Evolutionary conservation across 2,329 filamentous ascomycete genomes (phyloP).

Genomic region (Botrytis porri): DNA sequence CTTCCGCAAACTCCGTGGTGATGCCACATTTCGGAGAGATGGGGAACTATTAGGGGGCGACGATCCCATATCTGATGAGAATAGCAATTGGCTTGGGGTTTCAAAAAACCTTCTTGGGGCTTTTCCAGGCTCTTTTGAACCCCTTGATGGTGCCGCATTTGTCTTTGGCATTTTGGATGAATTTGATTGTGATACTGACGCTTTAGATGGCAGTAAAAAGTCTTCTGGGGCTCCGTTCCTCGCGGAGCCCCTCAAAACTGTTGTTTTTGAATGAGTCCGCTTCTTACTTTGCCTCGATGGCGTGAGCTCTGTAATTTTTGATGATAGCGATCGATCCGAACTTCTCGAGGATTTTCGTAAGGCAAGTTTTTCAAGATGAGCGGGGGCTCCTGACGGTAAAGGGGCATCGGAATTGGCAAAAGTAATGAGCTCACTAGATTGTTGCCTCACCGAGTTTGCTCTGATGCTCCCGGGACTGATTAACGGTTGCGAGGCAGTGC

Average conservation of each 20-base stretch:
- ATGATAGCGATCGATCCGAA: neutral
- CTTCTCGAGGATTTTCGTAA: neutral
- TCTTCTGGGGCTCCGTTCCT: neutral
- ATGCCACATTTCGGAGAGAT: neutral
- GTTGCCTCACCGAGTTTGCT: neutral
- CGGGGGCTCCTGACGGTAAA: neutral
- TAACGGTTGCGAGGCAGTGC: neutral
- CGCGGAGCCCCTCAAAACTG: too few species aligned
- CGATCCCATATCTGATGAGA: neutral
- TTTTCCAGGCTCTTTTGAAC: neutral
- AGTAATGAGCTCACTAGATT: neutral
- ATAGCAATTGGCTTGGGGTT: slow-evolving; percentile 12
- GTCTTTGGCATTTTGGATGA: neutral
- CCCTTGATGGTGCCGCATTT: neutral
- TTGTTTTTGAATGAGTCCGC: neutral
- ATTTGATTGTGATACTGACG: neutral
- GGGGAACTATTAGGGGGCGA: neutral
- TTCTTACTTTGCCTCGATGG: neutral
- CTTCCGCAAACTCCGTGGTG: neutral
- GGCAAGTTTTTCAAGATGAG: neutral
- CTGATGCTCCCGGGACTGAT: neutral
- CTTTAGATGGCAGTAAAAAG: neutral
- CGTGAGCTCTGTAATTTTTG: neutral
- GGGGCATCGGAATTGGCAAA: neutral
- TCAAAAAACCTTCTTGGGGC: slow-evolving; percentile 14